Evolutionary conservation across 2,329 filamentous ascomycete species (phyloP).

Genomic region (Penicillium sp.): DNA sequence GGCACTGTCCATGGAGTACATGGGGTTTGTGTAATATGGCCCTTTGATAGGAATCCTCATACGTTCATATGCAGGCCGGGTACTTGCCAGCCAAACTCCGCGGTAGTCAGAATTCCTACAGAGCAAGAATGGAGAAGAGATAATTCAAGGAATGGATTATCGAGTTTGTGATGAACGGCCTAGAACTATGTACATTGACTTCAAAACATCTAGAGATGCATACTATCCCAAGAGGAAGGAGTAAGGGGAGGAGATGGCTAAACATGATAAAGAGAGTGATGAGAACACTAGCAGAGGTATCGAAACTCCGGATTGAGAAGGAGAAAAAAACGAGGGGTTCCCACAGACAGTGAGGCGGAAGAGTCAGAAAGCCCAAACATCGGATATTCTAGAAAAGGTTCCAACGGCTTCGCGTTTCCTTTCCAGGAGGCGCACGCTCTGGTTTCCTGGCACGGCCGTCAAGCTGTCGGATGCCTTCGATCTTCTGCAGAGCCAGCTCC

Average conservation of each 20-base stretch:
- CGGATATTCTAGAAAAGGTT: constrained; percentile 40
- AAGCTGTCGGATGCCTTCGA: constrained; percentile 83
- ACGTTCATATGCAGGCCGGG: background rate
- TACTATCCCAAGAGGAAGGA: background rate
- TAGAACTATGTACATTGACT: constrained; percentile 19
- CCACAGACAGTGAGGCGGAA: background rate
- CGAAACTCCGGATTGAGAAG: constrained; percentile 9
- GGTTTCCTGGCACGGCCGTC: constrained; percentile 65
- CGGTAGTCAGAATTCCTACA: background rate
- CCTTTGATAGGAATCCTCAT: background rate
- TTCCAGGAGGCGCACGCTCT: constrained; percentile 37
- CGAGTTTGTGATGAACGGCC: background rate
- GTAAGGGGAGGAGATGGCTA: constrained; percentile 1
- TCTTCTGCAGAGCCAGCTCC: constrained; percentile 91
- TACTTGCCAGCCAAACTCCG: background rate
- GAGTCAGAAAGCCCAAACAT: background rate
- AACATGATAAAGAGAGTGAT: constrained; percentile 5
- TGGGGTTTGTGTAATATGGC: background rate
- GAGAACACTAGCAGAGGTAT: constrained; percentile 13
- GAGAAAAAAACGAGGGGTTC: constrained; percentile 1
- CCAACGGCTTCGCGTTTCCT: constrained; percentile 44
- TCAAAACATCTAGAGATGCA: constrained; percentile 8
- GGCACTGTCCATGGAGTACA: background rate
- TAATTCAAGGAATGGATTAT: background rate
- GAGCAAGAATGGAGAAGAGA: background rate